Base-by-base conservation (phyloP, 208 protist genomes). In the Leishmania turanica region DNA sequence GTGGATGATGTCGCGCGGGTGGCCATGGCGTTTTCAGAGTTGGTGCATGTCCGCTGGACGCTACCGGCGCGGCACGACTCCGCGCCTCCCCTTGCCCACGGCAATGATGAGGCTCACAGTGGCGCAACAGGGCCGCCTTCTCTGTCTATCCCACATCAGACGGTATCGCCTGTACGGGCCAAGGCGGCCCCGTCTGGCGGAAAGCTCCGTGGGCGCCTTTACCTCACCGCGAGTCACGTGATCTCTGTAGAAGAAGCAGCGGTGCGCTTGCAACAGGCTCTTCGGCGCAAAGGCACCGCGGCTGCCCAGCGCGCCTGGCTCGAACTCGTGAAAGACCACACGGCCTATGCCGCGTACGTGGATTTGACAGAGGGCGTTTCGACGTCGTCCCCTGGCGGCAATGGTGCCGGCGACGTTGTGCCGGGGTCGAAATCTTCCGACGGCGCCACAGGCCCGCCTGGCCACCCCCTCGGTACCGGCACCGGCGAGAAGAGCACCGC, bases 1-100 rank as follows among this genome's bases (percentile, higher is more conserved):
- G 31, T 94, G 0, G 84, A 91, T 71, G 95, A 98, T 72, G 84
- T 96, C 65, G 87, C 94, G 27, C 84, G 89, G 49, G 84, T 91
- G 45, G 87, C 88, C 21, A 85, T 83, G 72, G 88, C 84, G 3
- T 96, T 95, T 71, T 85, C 87, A 24, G 77, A 88, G 4, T 91
- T 85, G 77, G 27, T 96, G 60, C 34, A 65, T 34, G 88, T 95
- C 4, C 76, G 75, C 58, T 91, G 90, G 88, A 49, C 71, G 21
- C 47, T 87, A 64, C 77, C 82, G 54, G 65, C 65, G 53, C 58
- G 7, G 58, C n/a, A 58, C 2, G 24, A 37, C 47, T 27, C 24
- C 8, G 45, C 27, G 24, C 9, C 69, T 37, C 45, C 45, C 27
- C 24, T 58, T 21, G 24, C 1, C 5, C 1, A 76, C 19, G 51